Evolutionary conservation across 1,284 basidiomycete species (phyloP), one percentile per base, ranked within the genome.

Genomic region (Leccinum angustisporum): DNA sequence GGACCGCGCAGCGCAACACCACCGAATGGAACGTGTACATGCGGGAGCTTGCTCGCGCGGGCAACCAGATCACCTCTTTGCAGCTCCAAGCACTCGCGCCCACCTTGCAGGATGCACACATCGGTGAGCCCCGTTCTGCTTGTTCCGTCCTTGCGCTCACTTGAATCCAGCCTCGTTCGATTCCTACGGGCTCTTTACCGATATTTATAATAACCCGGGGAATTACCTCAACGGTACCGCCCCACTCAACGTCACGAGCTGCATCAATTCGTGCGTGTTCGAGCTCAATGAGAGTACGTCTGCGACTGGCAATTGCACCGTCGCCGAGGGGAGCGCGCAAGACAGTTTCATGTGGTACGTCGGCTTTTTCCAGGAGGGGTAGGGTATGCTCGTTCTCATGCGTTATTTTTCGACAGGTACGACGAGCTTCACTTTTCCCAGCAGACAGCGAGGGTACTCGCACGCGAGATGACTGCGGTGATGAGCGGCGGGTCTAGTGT

Each of bases 1-100:
- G 81, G 82, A 72, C 72, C 31, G 69, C 72, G 9, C 67, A 75
- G 51, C 76, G 80, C 30, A 84, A 83, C 63, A 75, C 80, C 6
- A 83, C 81, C 1, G 79, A 78, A 67, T 83, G 82, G 81, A 80
- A 73, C 63, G 72, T 83, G 13, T 75, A 75, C 67, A 83, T 83
- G 76, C 75, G 65, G 5, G 81, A 84, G 63, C 75, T 82, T 52
- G 75, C 77, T 3, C 68, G 75, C 9, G 71, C 78, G 0, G 79
- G 80, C 11, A 82, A 83, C 63, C 69, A 68, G 31, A 68, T 83
- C 46, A 78, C 80, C 0, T 68, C 78, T 57, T 68, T 81, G 8
- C 76, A 80, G 76, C 74, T 83, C 9, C 66, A 78, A 58, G 73
- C 72, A 4, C 69, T 81, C 33, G 76, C 72, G 6, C 77, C 80